phyloP scores from a whole-genome alignment of 768 basidiomycete genomes.

The Rhodotorula diobovata region DNA sequence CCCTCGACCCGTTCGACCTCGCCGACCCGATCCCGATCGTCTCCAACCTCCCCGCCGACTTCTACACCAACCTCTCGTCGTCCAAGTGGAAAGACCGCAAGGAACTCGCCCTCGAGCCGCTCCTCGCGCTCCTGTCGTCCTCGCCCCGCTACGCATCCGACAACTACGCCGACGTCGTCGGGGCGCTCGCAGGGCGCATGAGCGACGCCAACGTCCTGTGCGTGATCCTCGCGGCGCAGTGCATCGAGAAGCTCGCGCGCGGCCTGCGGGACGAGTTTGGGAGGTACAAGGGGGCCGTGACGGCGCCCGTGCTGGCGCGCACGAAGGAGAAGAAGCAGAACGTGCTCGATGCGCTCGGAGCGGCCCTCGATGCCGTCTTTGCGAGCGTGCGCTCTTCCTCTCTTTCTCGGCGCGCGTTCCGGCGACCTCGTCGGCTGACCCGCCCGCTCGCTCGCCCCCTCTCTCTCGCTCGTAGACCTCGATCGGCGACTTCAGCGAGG shows the following conservation, averaged over 20 bases:
- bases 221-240: conserved; percentile 78
- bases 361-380: conserved; percentile 83
- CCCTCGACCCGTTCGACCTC: conserved; percentile 67
- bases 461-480: conserved; percentile 56
- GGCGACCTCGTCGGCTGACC: not conserved
- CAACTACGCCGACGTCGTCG: conserved; percentile 66
- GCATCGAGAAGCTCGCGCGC: conserved; percentile 78
- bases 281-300: conserved; percentile 64
- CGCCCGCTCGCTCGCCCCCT: not conserved
- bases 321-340: conserved; percentile 89
- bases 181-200: conserved; percentile 71
- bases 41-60: conserved; percentile 66
- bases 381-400: conserved; percentile 59
- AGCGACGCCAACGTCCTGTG: conserved; percentile 94
- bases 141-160: conserved; percentile 69
- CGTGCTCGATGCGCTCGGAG: conserved; percentile 82
- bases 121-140: conserved; percentile 63
- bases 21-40: conserved; percentile 77
- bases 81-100: conserved; percentile 99
- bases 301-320: conserved; percentile 75
- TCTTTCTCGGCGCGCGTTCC: not conserved
- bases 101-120: conserved; percentile 73
- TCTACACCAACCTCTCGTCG: conserved; percentile 71
- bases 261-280: conserved; percentile 71
- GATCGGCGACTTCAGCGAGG: conserved; percentile 73